These are phyloP conservation scores for Staphylotrichum tortipilum DNA, from an alignment of 495 filamentous ascomycete genomes.

Conservation along the genomic window DNA sequence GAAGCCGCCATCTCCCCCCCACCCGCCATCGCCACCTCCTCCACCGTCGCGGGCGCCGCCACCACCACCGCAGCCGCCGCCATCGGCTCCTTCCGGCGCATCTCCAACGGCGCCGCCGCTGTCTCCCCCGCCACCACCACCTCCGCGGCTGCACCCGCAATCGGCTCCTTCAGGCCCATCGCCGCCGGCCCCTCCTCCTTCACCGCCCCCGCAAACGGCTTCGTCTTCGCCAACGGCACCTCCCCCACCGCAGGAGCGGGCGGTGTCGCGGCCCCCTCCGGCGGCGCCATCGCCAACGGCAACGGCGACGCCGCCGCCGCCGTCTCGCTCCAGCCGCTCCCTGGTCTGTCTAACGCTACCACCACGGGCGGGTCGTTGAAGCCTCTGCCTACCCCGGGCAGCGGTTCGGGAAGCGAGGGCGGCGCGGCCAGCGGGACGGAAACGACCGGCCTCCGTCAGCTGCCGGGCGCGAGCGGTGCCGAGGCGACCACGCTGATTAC, in stretches of 20 bases:
- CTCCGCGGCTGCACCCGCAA: neutral
- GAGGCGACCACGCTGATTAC: neutral
- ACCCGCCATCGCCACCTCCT: neutral
- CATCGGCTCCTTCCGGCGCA: neutral
- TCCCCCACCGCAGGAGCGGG: neutral
- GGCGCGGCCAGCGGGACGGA: neutral
- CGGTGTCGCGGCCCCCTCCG: neutral
- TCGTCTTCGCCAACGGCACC: constrained; percentile 3
- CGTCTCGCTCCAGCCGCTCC: neutral
- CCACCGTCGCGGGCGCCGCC: too few relatives aligned
- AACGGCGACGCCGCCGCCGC: neutral
- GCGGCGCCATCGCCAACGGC: neutral
- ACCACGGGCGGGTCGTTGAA: neutral
- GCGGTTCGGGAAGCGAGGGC: neutral
- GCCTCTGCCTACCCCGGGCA: neutral
- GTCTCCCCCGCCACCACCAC: neutral
- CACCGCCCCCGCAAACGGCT: neutral
- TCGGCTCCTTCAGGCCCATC: neutral
- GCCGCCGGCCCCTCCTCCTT: neutral
- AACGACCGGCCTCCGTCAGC: neutral
- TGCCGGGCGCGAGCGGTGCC: neutral
- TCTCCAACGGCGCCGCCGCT: neutral
- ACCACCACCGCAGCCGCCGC: neutral
- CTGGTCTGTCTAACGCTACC: neutral
- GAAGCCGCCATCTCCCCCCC: neutral